A percentile compares a stretch with the other conserved stretches of the same genome.
These are phyloP conservation scores for Orobanche coerulescens DNA, from an alignment of 257 asterid species.

Conservation along the genomic window DNA sequence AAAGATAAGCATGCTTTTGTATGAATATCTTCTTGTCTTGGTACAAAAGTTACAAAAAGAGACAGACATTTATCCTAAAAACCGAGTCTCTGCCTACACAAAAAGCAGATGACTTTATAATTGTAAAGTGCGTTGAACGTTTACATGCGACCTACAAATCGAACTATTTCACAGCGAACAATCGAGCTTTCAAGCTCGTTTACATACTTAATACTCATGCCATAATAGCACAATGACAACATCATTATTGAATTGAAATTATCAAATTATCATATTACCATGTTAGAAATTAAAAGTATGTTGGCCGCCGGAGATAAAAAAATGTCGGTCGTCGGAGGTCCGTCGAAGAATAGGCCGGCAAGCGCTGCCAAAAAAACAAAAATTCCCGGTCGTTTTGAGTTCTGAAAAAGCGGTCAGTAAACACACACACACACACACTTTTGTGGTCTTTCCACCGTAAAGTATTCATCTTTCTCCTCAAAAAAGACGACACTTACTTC, in stretches of 20 bases:
- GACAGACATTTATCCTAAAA: constrained; percentile 8
- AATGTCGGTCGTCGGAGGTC: too few relatives aligned
- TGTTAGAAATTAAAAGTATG: too few relatives aligned
- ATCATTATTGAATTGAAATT: too few relatives aligned
- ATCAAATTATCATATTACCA: too few relatives aligned
- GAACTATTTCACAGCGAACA: constrained; percentile 1
- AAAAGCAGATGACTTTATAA: constrained; percentile 16
- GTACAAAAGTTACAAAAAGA: not conserved
- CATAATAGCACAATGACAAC: too few relatives aligned
- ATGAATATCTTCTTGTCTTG: constrained; percentile 6
- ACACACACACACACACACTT: not conserved
- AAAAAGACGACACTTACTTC: not conserved
- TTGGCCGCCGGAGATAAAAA: too few relatives aligned
- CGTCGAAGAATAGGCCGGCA: too few relatives aligned
- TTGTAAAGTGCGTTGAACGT: constrained; percentile 22
- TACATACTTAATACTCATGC: too few relatives aligned
- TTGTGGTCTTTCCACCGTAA: not conserved
- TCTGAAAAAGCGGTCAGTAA: not conserved
- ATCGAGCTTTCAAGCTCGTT: not conserved
- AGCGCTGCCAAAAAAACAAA: too few relatives aligned
- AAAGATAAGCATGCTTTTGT: constrained; percentile 14
- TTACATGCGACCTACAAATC: constrained; percentile 23
- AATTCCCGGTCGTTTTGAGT: too few relatives aligned
- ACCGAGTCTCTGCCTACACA: not conserved
- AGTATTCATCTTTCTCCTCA: not conserved